Evolutionary conservation across 441 rosid species (phyloP), one percentile per base, ranked within the genome.

Genomic region (Eruca vesicaria): DNA sequence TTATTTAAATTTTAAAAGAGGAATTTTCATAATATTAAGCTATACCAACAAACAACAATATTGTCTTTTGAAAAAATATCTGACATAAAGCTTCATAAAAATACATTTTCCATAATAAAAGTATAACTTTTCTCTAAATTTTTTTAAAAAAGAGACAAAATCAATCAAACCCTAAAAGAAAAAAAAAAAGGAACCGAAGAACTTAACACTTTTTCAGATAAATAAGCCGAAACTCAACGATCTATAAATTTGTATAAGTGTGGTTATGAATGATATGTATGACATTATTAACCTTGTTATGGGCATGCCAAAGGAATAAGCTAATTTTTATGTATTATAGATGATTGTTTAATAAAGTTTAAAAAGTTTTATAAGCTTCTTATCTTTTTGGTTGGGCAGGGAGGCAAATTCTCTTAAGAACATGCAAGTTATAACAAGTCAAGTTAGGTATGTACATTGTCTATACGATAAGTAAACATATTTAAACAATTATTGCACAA

Each of bases 301-400:
- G 87, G 85, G 73, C 75, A 76, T 76, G 80, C 63, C 67, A 43
- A 76, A 70, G 43, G 71, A 70, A 70, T 57, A 63, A 57, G 71
- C 71, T 43, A 69, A 69, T 81, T 74, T 75, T 73, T 78, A 43
- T 67, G 63, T 75, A 74, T 70, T 83, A 85, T 65, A 83, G 83
- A 79, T 77, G 75, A 29, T 62, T 60, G 41, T 63, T 38, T 61
- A 20, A 77, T 71, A 28, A 74, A 20, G 50, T 61, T 50, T 8
- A 1, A 26, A 26, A 71, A 70, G 19, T 56, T 55, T 56, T 69
- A 11, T 76, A 52, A 76, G 71, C 33, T 63, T 69, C 35, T 62
- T 69, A 69, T 75, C 74, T 62, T 63, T 75, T 75, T 62, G 69
- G 69, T 75, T 19, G 53, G 66, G 71, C 66, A 56, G 55, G 65